Evolutionary conservation across 495 filamentous ascomycete species (phyloP).

Genomic region (Chaetomidium leptoderma): DNA sequence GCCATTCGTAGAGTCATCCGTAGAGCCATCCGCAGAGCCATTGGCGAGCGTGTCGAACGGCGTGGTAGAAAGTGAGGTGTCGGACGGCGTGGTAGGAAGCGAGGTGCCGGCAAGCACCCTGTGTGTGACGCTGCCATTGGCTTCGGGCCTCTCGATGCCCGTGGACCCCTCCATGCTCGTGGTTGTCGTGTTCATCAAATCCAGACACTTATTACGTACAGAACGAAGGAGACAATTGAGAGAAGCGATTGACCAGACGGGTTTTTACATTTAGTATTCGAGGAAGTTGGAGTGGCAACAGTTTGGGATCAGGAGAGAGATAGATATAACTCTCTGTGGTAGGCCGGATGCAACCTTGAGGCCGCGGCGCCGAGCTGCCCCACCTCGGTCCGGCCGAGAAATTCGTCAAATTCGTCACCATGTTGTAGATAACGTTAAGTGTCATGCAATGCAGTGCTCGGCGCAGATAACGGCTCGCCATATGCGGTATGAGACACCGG

Average conservation of each 20-base stretch:
- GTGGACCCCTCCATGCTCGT: slow-evolving; percentile 3
- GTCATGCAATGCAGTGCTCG: no score
- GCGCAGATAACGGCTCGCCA: not conserved
- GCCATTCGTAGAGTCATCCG: slow-evolving; percentile 11
- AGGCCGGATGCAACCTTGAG: no score
- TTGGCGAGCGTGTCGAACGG: not conserved
- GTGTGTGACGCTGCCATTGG: slow-evolving; percentile 25
- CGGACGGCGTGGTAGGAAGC: no score
- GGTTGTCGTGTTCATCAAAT: not conserved
- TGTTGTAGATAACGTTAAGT: no score
- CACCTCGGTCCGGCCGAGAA: no score
- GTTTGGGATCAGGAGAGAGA: no score
- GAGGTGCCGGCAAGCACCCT: not conserved
- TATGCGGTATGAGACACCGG: not conserved
- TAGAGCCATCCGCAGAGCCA: not conserved
- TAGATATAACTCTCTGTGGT: no score
- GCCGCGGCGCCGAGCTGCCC: no score
- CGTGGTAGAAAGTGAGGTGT: not conserved
- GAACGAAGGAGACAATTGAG: not conserved
- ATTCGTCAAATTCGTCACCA: no score
- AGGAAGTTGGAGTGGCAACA: not conserved
- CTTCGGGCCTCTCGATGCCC: slow-evolving; percentile 3
- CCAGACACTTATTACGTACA: no score
- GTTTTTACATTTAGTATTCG: not conserved
- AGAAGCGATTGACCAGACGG: not conserved